Evolutionary conservation across 1,139 yeast genomes (phyloP), one percentile per base, ranked within the genome.

Genomic region (Saccharomyces pastorianus): DNA sequence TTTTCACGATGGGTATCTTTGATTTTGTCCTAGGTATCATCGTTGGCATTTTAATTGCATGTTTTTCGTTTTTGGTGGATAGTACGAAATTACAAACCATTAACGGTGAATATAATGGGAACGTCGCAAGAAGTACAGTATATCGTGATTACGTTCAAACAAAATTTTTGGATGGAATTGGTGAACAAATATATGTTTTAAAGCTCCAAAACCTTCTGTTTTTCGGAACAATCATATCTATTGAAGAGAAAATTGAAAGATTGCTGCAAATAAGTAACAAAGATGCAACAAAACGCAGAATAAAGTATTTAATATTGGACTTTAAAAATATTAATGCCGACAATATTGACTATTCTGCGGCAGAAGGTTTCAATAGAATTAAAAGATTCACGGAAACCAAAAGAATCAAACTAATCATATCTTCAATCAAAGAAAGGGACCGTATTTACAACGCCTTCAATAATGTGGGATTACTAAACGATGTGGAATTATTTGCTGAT

Each of bases 1-100:
- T 95, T 26, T 74, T 89, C 28, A 85, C 93, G 0, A 93, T 95
- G 99, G 99, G 98, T 3, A 85, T 87, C 1, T 86, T 88, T 79
- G 99, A 93, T 71, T 93, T 93, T 70, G 99, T 93, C 6, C 79
- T 84, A 61, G 99, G 99, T 54, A 89, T 93, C 47, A 75, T 93
- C 54, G 91, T 87, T 27, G 99, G 99, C 55, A 87, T 93, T 46
- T 75, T 93, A 49, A 76, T 93, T 55, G 98, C 99, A 0, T 91
- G 97, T 69, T 81, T 90, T 61, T 87, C 95, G 29, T 93, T 90
- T 74, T 90, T 93, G 20, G 86, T 91, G 51, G 96, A 88, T 61
- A 95, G 96, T 9, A 91, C 96, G 2, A 81, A 89, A 49, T 79
- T 85, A 29, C 88, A 95, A 27, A 91, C 95, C 7, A 83, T 93